These are phyloP conservation scores for Phaeosphaeriaceae sp. DNA, from an alignment of 2,329 filamentous ascomycete genomes.

Conservation along the genomic window DNA sequence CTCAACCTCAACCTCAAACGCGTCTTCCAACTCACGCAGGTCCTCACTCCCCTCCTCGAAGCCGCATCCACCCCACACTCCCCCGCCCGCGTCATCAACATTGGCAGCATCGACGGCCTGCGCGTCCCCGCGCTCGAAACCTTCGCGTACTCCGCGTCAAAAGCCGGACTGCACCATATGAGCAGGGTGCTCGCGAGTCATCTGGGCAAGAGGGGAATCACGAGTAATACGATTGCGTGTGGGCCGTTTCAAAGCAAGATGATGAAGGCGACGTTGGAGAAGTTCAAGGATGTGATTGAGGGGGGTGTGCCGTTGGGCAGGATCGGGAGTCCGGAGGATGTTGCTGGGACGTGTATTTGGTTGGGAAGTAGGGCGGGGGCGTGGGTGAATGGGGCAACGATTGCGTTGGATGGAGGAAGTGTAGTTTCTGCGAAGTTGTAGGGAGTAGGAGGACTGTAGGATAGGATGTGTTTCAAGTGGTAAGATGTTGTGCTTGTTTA, in stretches of 20 bases:
- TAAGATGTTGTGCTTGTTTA: background rate
- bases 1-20: constrained; percentile 68
- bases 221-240: constrained; percentile 73
- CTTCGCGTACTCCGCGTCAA: constrained; percentile 66
- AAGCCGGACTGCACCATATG: constrained; percentile 70
- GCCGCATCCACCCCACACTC: constrained; percentile 53
- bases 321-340: constrained; percentile 72
- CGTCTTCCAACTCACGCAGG: constrained; percentile 69
- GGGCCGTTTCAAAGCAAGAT: constrained; percentile 75
- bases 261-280: constrained; percentile 73
- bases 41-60: constrained; percentile 68
- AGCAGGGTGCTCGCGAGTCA: constrained; percentile 69
- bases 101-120: constrained; percentile 69
- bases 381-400: constrained; percentile 53
- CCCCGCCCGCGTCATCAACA: constrained; percentile 68
- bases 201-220: constrained; percentile 66
- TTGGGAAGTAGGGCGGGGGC: constrained; percentile 70
- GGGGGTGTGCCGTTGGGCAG: constrained; percentile 69
- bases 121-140: constrained; percentile 66
- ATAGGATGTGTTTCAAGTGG: background rate
- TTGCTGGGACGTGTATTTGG: constrained; percentile 75
- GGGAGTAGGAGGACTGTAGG: background rate
- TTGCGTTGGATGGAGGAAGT: constrained; percentile 51
- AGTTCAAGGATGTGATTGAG: constrained; percentile 63
- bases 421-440: constrained; percentile 48